Base-by-base conservation (phyloP, 179 eudicot species). In the Pouteria campechiana region DNA sequence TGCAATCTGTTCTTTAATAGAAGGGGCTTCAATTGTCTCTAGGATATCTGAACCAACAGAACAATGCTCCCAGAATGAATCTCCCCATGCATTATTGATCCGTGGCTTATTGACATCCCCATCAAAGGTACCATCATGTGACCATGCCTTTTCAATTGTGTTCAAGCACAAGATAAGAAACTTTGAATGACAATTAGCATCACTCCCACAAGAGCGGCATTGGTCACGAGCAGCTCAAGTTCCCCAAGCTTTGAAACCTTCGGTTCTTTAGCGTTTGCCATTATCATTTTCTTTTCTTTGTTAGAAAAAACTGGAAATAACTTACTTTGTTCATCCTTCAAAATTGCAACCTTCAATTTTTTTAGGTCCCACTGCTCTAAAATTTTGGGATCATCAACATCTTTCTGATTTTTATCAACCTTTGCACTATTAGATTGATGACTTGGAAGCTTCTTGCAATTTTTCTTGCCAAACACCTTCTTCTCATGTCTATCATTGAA, bases 31-130 rank as follows among this genome's bases (percentile, higher is more conserved):
- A 52, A 71, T 66, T 6, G 64, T 74, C 52, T 79, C 95, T 36
- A 86, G 19, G 28, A 81, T 50, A 65, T 86, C 83, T 38, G 44
- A 63, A 21, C 94, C 90, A 40, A 28, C 17, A 3, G 72, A 63
- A 67, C 57, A 81, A 54, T 57, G 52, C 49, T 67, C 74, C 98
- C 95, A 90, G 46, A 79, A 86, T 52, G 85, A 75, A 68, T 64
- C 43, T 15, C 98, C 98, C 98, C 98, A 86, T 18, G 66, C 22
- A 44, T 72, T 48, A 17, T 48, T 64, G 46, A 78, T 67, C 35
- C 76, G 61, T 16, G 77, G 73, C 41, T 55, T 57, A 2, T 61
- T 72, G 37, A 57, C 58, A 25, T 68, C 79, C 49, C 21, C 28
- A 32, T 22, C 41, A 14, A 65, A 54, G 32, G 41, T 41, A 23